Evolutionary conservation across 2,329 filamentous ascomycete species (phyloP).

Genomic region (Clonostachys rosea): DNA sequence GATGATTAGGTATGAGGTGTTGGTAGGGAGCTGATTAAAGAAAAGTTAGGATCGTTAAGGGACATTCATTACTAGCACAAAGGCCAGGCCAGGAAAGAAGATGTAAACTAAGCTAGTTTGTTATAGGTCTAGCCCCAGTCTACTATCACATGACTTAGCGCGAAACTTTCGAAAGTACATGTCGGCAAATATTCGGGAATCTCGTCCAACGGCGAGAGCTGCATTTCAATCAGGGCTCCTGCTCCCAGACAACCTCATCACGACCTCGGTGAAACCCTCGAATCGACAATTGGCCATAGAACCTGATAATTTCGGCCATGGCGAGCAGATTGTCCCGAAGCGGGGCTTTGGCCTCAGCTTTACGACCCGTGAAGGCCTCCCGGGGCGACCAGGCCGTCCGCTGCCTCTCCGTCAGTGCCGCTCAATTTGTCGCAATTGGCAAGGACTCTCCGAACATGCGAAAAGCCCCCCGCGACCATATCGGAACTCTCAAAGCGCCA

Average conservation of each 20-base stretch:
- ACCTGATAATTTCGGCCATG: constrained; percentile 39
- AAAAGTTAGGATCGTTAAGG: constrained; percentile 8
- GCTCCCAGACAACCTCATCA: background rate
- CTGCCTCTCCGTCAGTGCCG: constrained; percentile 44
- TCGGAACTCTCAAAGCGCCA: constrained; percentile 67
- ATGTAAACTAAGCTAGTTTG: background rate
- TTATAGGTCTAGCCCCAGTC: background rate
- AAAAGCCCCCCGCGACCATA: constrained; percentile 51
- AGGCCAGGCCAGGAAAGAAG: background rate
- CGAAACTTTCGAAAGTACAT: background rate
- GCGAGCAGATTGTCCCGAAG: constrained; percentile 55
- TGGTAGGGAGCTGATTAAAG: constrained; percentile 9
- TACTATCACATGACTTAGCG: constrained; percentile 3
- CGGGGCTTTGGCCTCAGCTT: constrained; percentile 50
- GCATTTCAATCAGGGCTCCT: constrained; percentile 1
- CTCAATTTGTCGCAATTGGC: constrained; percentile 48
- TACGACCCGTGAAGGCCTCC: constrained; percentile 45
- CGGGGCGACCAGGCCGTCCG: constrained; percentile 35
- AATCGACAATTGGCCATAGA: constrained; percentile 39
- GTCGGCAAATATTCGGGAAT: constrained; percentile 21
- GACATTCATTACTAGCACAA: background rate
- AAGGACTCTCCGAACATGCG: constrained; percentile 65
- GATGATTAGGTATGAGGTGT: background rate
- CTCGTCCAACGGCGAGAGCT: background rate
- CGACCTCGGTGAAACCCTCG: background rate